Conservation (phyloP, 345 rosid genomes). For the Brassica cretica region DNA sequence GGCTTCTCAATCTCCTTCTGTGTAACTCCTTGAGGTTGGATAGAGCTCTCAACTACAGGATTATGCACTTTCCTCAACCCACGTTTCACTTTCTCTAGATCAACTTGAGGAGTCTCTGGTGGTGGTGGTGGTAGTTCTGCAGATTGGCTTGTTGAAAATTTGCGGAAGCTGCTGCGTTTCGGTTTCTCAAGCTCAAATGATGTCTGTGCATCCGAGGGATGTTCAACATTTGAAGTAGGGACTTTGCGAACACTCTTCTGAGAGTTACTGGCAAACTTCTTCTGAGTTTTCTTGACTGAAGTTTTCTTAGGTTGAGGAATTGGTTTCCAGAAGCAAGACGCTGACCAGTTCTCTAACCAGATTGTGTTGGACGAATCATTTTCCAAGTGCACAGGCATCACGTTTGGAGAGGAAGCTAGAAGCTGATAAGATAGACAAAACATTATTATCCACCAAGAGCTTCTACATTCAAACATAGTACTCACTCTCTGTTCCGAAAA, state of each 20-base stretch:
- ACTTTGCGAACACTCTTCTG: constrained; percentile 61
- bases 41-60: constrained; percentile 58
- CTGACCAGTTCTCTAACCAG: constrained; percentile 89
- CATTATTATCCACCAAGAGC: constrained; percentile 30
- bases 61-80: constrained; percentile 80
- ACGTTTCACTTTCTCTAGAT: constrained; percentile 87
- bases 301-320: constrained; percentile 56
- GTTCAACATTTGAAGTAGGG: constrained; percentile 59
- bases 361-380: constrained; percentile 48
- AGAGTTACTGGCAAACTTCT: constrained; percentile 49
- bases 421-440: constrained; percentile 52
- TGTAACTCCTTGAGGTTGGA: constrained; percentile 51
- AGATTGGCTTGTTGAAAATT: constrained; percentile 53
- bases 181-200: constrained; percentile 63
- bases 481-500: too few species aligned
- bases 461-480: not conserved
- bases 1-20: constrained; percentile 60
- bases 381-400: constrained; percentile 53
- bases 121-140: constrained; percentile 41
- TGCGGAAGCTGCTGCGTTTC: constrained; percentile 64
- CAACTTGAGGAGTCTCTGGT: constrained; percentile 69
- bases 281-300: constrained; percentile 50
- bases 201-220: constrained; percentile 39
- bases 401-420: constrained; percentile 67
- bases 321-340: constrained; percentile 71